Conservation (phyloP, 208 protist species). For the Trichomonas gallinae region DNA sequence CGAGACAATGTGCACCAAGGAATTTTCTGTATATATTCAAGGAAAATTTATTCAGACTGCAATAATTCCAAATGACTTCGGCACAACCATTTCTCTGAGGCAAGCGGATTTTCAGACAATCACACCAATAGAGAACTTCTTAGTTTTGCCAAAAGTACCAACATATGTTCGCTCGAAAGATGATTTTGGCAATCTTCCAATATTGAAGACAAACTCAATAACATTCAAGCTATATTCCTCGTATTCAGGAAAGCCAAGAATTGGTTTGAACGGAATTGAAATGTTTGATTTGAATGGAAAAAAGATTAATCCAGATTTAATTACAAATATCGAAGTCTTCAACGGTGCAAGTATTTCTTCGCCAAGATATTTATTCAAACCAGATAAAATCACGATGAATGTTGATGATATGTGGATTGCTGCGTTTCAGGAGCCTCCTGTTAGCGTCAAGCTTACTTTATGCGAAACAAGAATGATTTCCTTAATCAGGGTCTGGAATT, state of each 20-base stretch:
- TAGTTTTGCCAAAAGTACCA: background rate
- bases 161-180: background rate
- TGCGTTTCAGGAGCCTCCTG: background rate
- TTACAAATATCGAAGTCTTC: background rate
- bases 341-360: background rate
- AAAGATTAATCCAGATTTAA: background rate
- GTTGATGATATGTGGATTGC: background rate
- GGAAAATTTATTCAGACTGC: background rate
- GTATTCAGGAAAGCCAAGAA: background rate
- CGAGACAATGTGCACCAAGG: background rate
- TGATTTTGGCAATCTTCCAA: background rate
- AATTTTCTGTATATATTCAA: background rate
- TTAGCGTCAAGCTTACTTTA: background rate
- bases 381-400: background rate
- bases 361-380: background rate
- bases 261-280: background rate
- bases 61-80: background rate
- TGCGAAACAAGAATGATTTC: background rate
- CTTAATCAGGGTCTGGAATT: background rate
- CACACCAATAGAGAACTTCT: background rate
- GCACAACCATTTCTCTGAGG: background rate
- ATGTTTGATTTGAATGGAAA: background rate
- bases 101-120: background rate
- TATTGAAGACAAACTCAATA: background rate
- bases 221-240: background rate